These are phyloP conservation scores for Graphium sp. DNA, from an alignment of 2,329 filamentous ascomycete species.

Conservation along the genomic window DNA sequence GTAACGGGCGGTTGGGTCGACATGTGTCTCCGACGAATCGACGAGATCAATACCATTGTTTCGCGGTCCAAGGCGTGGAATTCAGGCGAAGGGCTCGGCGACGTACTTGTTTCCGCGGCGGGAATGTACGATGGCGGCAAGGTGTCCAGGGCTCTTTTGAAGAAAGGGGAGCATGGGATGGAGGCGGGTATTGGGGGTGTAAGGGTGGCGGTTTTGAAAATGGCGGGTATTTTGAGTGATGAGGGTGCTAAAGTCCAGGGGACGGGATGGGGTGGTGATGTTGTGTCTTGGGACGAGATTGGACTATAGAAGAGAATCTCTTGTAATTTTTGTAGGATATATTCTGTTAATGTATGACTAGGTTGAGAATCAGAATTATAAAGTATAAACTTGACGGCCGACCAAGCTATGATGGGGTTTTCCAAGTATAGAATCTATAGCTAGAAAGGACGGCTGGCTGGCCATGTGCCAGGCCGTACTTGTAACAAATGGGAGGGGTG, in stretches of 20 bases:
- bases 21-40: slow-evolving; percentile 12
- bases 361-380: too few species aligned
- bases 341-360: too few species aligned
- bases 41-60: slow-evolving; percentile 11
- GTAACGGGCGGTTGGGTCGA: slow-evolving; percentile 8
- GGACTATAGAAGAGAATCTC: background rate
- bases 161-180: slow-evolving; percentile 8
- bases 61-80: slow-evolving; percentile 9
- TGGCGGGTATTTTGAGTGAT: slow-evolving; percentile 17
- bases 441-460: too few species aligned
- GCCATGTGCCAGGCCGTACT: too few species aligned
- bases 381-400: too few species aligned
- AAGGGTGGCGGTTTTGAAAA: slow-evolving; percentile 19
- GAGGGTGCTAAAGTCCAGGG: slow-evolving; percentile 1
- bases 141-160: slow-evolving; percentile 8
- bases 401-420: too few species aligned
- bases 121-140: slow-evolving; percentile 15
- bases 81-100: slow-evolving; percentile 13
- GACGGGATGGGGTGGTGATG: slow-evolving; percentile 11
- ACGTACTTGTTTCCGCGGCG: slow-evolving; percentile 19
- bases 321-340: too few species aligned
- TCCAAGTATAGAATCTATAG: too few species aligned
- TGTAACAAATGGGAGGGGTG: too few species aligned
- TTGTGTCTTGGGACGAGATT: slow-evolving; percentile 21
- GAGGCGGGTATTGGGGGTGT: slow-evolving; percentile 21